phyloP scores from a whole-genome alignment of 805 yeast genomes.

The Grigorovia transvaalensis region DNA sequence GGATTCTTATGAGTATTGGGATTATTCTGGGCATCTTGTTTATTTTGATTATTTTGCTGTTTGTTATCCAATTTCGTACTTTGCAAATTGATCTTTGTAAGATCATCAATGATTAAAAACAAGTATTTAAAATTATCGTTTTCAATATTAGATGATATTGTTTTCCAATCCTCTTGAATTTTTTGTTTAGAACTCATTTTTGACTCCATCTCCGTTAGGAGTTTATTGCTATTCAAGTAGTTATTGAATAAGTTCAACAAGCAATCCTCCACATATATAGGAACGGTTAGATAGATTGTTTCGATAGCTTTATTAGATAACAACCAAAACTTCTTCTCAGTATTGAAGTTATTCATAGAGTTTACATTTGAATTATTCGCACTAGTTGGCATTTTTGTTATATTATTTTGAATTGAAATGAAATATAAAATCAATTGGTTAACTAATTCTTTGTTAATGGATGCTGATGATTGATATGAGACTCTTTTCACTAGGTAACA shows the following conservation, averaged over 20 bases:
- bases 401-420: conserved; percentile 5
- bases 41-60: background rate
- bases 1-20: conserved; percentile 21
- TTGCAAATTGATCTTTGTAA: conserved; percentile 14
- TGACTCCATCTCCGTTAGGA: background rate
- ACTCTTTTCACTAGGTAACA: conserved; percentile 37
- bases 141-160: background rate
- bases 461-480: conserved; percentile 29
- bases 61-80: background rate
- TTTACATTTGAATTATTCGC: background rate
- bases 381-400: background rate
- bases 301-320: conserved; percentile 25
- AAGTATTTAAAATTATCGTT: conserved; percentile 4
- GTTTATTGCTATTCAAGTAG: background rate
- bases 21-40: conserved; percentile 7
- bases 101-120: conserved; percentile 19
- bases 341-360: background rate
- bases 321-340: conserved; percentile 18
- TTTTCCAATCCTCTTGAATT: background rate
- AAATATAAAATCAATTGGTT: conserved; percentile 7
- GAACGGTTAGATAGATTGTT: conserved; percentile 22
- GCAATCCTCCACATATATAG: conserved; percentile 8
- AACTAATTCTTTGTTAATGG: conserved; percentile 9
- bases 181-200: background rate
- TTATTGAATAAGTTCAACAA: conserved; percentile 4